Evolutionary conservation across 2,329 filamentous ascomycete genomes (phyloP), one percentile per base, ranked within the genome.

Genomic region (Colletotrichum camelliae): DNA sequence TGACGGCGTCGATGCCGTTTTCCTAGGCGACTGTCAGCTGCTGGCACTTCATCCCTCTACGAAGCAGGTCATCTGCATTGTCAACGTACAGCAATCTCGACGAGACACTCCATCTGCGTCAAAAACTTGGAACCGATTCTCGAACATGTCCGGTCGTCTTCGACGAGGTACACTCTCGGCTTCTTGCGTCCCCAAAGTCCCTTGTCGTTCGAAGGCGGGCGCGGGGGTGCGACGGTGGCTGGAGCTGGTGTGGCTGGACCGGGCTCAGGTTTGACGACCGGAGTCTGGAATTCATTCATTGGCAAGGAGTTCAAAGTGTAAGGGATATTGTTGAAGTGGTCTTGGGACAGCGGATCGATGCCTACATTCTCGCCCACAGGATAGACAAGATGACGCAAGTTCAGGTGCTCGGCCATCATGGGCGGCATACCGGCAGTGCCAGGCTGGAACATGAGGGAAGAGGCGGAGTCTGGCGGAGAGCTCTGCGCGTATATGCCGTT

Each of bases 291-390:
- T 70, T 89, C 85, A 61, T 83, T 87, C 4, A 88, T 86, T 4
- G 94, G 89, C 18, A 87, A 85, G 91, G 95, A 85, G 69, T 78
- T 78, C 29, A 95, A 88, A 10, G 93, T 89, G 82, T 98, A 98
- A 1, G 96, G 95, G 72, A 98, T 97, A 82, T 98, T 98, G 86
- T 96, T 93, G 81, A 98, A 95, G 81, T 98, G 96, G 80, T 98
- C 96, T 79, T 95, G 94, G 82, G 96, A 96, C 89, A 98, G 97
- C 2, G 96, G 96, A 82, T 98, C 96, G 79, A 98, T 98, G 69
- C 96, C 96, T 78, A 97, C 95, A 1, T 94, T 97, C 78, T 96
- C 93, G 21, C 96, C 96, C 18, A 98, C 95, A 0, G 96, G 96
- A 82, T 98, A 98, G 12, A 98, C 96, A 70, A 97, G 91, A 77